Base-by-base conservation (phyloP, 768 basidiomycete genomes). In the Boletales sp. region DNA sequence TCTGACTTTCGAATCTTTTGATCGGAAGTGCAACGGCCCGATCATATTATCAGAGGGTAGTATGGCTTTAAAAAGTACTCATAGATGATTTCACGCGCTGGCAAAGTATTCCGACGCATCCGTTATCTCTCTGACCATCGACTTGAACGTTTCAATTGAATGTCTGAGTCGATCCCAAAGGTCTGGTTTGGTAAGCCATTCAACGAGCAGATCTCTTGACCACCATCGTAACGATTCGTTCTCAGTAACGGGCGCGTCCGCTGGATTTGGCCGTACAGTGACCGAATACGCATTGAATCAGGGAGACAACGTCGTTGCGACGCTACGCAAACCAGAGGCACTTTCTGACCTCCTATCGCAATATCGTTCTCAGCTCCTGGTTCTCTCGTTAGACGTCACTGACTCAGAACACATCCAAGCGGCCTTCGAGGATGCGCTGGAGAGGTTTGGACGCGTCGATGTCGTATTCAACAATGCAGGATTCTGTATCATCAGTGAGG, bases 391-490 rank as follows among this genome's bases (percentile, higher is more conserved):
- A 39, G 75, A 80, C 47, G 74, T 78, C 36, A 68, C 61, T 18
- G 50, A 56, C 18, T 51, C 49, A 2, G 50, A 55, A 13, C 66
- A 73, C 4, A 69, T 76, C 43, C 52, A 34, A 9, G 55, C 55
- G 7, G 73, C 67, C 0, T 79, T 78, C 50, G 56, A 53, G 13
- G 51, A 54, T 40, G 68, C 69, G 0, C 51, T 68, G 36, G 58
- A 63, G 27, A 55, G 54, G 13, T 78, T 77, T 58, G 75, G 74
- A 5, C 61, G 70, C 29, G 54, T 77, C 14, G 78, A 78, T 45
- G 59, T 77, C 43, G 76, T 78, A 6, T 69, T 73, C 52, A 77
- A 72, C 54, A 79, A 78, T 50, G 76, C 77, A 52, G 64, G 52
- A 36, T 54, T 53, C 37, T 61, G 52, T 8, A 47, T 69, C 27